phyloP scores from a whole-genome alignment of 2,329 filamentous ascomycete genomes.

The Trichoderma atrobrunneum region DNA sequence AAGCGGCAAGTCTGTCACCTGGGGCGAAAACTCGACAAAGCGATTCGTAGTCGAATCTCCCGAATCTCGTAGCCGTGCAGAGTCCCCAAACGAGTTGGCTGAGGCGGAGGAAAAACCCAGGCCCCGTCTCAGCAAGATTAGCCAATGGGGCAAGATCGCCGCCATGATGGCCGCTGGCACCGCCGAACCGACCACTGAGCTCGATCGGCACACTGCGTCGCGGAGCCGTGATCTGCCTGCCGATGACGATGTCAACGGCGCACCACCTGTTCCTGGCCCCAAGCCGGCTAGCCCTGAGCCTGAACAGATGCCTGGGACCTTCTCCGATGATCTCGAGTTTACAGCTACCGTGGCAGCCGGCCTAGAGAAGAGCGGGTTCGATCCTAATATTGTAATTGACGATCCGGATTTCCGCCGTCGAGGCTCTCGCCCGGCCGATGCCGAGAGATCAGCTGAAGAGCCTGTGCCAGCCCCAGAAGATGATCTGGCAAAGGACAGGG shows the following conservation, averaged over 20 bases:
- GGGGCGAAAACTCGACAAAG: slow-evolving; percentile 64
- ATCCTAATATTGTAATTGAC: slow-evolving; percentile 67
- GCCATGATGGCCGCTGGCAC: slow-evolving; percentile 46
- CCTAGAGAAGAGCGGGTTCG: slow-evolving; percentile 66
- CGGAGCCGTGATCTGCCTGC: slow-evolving; percentile 19
- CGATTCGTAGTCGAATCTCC: slow-evolving; percentile 62
- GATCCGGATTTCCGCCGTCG: slow-evolving; percentile 62
- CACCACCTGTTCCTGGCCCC: slow-evolving; percentile 54
- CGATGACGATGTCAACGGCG: slow-evolving; percentile 30
- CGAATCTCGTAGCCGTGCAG: slow-evolving; percentile 38
- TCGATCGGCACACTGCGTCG: slow-evolving; percentile 23
- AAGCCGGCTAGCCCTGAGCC: slow-evolving; percentile 50
- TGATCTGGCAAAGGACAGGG: neutral
- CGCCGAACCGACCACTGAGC: slow-evolving; percentile 36
- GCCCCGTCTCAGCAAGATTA: slow-evolving; percentile 39
- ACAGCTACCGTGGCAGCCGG: slow-evolving; percentile 67
- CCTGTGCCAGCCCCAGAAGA: neutral
- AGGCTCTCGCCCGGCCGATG: slow-evolving; percentile 53
- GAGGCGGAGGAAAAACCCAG: slow-evolving; percentile 32
- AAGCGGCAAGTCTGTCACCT: slow-evolving; percentile 58
- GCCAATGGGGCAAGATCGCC: slow-evolving; percentile 52
- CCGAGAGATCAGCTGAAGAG: neutral
- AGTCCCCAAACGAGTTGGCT: slow-evolving; percentile 28
- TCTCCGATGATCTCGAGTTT: slow-evolving; percentile 66
- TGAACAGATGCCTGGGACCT: slow-evolving; percentile 61